phyloP scores from a whole-genome alignment of 495 filamentous ascomycete genomes.

The Cercophora samala region DNA sequence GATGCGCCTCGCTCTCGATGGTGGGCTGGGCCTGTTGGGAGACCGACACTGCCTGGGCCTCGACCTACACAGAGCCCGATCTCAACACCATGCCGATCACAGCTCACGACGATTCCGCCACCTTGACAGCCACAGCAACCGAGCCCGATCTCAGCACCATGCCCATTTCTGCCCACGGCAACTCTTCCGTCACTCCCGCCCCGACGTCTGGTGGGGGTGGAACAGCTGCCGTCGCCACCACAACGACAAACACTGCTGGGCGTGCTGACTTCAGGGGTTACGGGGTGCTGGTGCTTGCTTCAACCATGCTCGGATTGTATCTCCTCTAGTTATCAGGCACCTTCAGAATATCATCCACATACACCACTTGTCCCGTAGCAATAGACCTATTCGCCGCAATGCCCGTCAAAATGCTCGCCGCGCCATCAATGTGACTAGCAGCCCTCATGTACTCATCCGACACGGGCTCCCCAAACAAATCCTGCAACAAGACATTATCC shows the following conservation, averaged over 20 bases:
- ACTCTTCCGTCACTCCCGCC: not conserved
- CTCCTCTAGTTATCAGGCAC: constrained; percentile 23
- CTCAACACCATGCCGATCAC: not conserved
- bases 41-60: not conserved
- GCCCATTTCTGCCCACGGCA: not conserved
- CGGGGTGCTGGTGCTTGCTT: not conserved
- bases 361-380: constrained; percentile 49
- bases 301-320: not conserved
- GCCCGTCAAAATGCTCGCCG: constrained; percentile 54
- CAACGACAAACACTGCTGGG: not conserved
- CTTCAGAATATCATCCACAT: constrained; percentile 43
- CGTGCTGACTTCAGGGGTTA: not conserved
- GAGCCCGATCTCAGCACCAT: not conserved
- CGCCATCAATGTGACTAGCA: constrained; percentile 53
- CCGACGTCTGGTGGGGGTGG: not conserved
- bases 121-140: not conserved
- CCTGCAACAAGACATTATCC: constrained; percentile 44
- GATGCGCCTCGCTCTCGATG: not conserved
- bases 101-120: not conserved
- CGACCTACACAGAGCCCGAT: not conserved
- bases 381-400: constrained; percentile 58
- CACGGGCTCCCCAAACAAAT: constrained; percentile 43
- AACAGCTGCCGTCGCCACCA: not conserved
- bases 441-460: constrained; percentile 44
- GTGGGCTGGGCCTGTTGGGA: not conserved